Conservation (phyloP, 495 filamentous ascomycete genomes). For the Lophiotrema nucula region DNA sequence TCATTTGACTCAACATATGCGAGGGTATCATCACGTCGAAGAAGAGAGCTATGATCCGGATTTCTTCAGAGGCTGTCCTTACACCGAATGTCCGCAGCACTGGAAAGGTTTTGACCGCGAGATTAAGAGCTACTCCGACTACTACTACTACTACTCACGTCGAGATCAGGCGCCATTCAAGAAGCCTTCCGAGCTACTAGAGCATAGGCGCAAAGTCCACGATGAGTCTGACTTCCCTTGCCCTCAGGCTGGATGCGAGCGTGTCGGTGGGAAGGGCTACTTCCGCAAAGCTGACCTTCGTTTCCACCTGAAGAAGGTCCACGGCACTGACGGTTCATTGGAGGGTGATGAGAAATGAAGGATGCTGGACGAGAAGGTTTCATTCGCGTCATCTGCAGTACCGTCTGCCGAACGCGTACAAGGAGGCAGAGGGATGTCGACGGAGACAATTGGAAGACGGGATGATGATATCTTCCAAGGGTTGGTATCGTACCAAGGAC, state of each 20-base stretch:
- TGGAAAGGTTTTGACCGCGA: neutral
- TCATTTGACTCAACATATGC: conserved; percentile 43
- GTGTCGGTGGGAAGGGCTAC: conserved; percentile 40
- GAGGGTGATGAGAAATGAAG: too few relatives aligned
- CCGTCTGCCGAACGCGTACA: too few relatives aligned
- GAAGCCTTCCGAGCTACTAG: conserved; percentile 33
- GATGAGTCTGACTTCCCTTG: conserved; percentile 39
- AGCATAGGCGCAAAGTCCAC: conserved; percentile 43
- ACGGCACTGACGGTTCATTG: conserved; percentile 9
- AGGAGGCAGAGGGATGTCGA: too few relatives aligned
- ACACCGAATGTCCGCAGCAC: neutral
- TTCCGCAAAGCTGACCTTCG: conserved; percentile 35
- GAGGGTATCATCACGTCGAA: conserved; percentile 40
- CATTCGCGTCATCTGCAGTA: too few relatives aligned
- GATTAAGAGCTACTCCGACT: too few relatives aligned
- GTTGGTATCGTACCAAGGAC: too few relatives aligned
- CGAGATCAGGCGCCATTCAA: conserved; percentile 25
- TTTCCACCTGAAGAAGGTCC: conserved; percentile 35
- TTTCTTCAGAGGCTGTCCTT: neutral
- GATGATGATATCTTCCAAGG: too few relatives aligned
- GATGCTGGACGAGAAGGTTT: too few relatives aligned
- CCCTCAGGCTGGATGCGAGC: conserved; percentile 37
- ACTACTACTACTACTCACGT: too few relatives aligned
- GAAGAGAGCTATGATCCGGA: neutral
- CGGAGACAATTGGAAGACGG: too few relatives aligned